Percentiles rank a stretch among this genome's conserved stretches.
phyloP scores from a whole-genome alignment of 345 rosid genomes.

The Jatropha curcas region DNA sequence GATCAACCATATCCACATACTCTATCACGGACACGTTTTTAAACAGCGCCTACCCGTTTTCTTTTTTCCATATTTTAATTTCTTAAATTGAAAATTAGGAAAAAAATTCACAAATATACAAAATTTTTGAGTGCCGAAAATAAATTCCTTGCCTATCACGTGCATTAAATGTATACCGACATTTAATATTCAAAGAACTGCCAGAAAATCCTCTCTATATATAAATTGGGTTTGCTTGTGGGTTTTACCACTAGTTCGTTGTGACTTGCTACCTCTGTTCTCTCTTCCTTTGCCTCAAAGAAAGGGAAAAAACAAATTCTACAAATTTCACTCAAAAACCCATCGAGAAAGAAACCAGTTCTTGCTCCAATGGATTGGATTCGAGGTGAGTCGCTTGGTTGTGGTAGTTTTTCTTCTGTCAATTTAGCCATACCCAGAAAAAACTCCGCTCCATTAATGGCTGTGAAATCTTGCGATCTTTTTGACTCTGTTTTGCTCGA shows the following conservation, averaged over 20 bases:
- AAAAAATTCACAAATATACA: no score
- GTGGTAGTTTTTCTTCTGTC: constrained; percentile 30
- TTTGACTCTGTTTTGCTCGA: constrained; percentile 18
- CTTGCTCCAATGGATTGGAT: constrained; percentile 33
- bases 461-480: constrained; percentile 31
- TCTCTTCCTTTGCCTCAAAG: not conserved
- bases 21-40: no score
- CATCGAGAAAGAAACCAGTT: no score
- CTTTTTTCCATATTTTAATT: no score
- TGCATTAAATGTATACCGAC: constrained; percentile 37
- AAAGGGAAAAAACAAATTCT: not conserved
- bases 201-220: no score
- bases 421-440: constrained; percentile 19
- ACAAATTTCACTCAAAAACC: no score
- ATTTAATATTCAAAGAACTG: constrained; percentile 4
- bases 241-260: not conserved
- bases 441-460: constrained; percentile 19
- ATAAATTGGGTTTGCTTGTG: not conserved
- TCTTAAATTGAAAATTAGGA: not conserved
- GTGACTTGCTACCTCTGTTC: not conserved
- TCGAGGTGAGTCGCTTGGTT: constrained; percentile 32
- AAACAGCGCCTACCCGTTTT: no score
- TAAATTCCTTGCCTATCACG: constrained; percentile 49
- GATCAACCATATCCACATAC: no score
- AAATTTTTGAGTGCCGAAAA: not conserved